A percentile compares a stretch with the other conserved stretches of the same genome.
phyloP scores from a whole-genome alignment of 2,329 filamentous ascomycete species.

The Monilinia fructicola region DNA sequence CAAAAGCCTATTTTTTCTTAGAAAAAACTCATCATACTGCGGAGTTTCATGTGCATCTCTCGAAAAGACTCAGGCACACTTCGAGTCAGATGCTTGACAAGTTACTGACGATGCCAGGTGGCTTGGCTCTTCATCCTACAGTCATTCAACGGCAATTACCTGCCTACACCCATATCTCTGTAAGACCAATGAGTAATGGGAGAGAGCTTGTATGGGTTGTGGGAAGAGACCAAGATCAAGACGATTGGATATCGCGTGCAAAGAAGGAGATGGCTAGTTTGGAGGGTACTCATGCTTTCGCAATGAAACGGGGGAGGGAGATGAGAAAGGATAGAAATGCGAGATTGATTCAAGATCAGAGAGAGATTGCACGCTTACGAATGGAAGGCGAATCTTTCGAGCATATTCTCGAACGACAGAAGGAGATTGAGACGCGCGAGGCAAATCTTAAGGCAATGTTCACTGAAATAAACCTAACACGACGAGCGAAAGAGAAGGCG shows the following conservation, averaged over 20 bases:
- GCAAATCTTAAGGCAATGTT: neutral
- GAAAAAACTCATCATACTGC: neutral
- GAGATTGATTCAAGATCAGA: neutral
- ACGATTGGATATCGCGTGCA: neutral
- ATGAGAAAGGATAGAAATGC: neutral
- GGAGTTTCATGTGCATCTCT: constrained; percentile 15
- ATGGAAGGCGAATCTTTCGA: neutral
- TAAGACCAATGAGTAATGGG: constrained; percentile 5
- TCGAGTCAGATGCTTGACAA: neutral
- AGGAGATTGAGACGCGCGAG: neutral
- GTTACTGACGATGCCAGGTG: neutral
- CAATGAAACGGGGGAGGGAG: neutral
- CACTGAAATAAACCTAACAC: neutral
- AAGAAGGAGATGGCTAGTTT: neutral
- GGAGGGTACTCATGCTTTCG: neutral
- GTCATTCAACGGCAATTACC: constrained; percentile 14
- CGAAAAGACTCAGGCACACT: neutral
- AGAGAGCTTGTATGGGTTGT: constrained; percentile 16
- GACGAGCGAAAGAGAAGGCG: neutral
- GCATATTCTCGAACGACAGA: constrained; percentile 9
- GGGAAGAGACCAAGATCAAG: neutral
- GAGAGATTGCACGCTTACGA: neutral
- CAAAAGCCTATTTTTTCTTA: constrained; percentile 5
- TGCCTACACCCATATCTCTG: neutral
- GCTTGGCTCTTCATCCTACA: constrained; percentile 15